These are phyloP conservation scores for Nothomitra cinnamomea DNA, from an alignment of 2,329 filamentous ascomycete species.

Conservation along the genomic window DNA sequence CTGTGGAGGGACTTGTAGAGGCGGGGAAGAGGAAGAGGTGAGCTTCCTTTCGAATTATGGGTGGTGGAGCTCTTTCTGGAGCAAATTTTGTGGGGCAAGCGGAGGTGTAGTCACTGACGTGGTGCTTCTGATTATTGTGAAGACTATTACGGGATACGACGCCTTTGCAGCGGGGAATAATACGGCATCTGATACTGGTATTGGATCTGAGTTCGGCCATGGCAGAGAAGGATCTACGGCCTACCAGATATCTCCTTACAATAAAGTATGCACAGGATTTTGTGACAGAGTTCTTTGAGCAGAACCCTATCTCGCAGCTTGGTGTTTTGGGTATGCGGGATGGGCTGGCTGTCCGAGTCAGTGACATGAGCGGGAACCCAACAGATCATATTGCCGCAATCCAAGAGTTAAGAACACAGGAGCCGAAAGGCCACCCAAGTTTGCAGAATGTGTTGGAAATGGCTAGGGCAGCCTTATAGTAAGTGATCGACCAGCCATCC, in stretches of 20 bases:
- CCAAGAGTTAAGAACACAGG: conserved; percentile 44
- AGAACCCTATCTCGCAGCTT: conserved; percentile 94
- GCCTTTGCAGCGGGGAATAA: conserved; percentile 88
- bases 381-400: conserved; percentile 71
- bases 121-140: conserved; percentile 10
- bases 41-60: conserved; percentile 8
- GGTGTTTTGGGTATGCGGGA: conserved; percentile 88
- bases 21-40: conserved; percentile 64
- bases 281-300: conserved; percentile 88
- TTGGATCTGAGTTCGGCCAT: conserved; percentile 88
- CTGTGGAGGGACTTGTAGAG: conserved; percentile 58
- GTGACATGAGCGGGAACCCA: conserved; percentile 82
- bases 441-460: conserved; percentile 94
- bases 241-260: conserved; percentile 68
- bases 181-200: conserved; percentile 83
- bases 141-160: conserved; percentile 86
- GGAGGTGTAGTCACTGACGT: conserved; percentile 8
- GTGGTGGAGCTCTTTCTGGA: neutral
- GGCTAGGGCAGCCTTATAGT: conserved; percentile 81
- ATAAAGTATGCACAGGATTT: conserved; percentile 75
- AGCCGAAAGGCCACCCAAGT: conserved; percentile 60
- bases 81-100: neutral
- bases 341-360: conserved; percentile 70
- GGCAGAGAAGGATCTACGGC: conserved; percentile 85
- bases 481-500: conserved; percentile 16